phyloP scores from a whole-genome alignment of 495 filamentous ascomycete genomes.

The Beverwykella pulmonaria region DNA sequence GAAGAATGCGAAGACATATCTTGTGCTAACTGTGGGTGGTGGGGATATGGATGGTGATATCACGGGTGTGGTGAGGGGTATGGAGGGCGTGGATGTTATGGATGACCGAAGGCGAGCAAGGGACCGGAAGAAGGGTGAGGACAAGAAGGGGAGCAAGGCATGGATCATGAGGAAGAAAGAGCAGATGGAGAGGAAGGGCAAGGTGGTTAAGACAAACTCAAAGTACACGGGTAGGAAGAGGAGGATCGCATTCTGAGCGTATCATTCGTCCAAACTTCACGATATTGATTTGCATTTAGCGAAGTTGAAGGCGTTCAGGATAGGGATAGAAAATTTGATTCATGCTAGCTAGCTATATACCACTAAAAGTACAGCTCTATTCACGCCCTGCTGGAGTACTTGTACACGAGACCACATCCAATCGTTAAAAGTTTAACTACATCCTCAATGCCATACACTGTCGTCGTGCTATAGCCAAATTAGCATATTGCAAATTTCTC shows the following conservation, averaged over 20 bases:
- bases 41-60: slow-evolving; percentile 76
- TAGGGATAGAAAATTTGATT: slow-evolving; percentile 22
- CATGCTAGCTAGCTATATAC: slow-evolving; percentile 33
- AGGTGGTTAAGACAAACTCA: slow-evolving; percentile 83
- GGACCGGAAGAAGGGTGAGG: slow-evolving; percentile 55
- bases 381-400: slow-evolving; percentile 16
- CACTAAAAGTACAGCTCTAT: slow-evolving; percentile 39
- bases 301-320: slow-evolving; percentile 6
- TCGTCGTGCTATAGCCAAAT: background rate
- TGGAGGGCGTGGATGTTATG: slow-evolving; percentile 85
- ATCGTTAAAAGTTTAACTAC: background rate
- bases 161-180: slow-evolving; percentile 97
- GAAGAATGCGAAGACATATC: slow-evolving; percentile 89
- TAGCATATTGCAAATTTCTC: background rate
- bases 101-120: slow-evolving; percentile 63
- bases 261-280: background rate
- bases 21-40: slow-evolving; percentile 91
- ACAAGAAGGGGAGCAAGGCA: slow-evolving; percentile 74
- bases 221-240: slow-evolving; percentile 93
- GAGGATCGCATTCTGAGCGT: slow-evolving; percentile 58
- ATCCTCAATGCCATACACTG: background rate
- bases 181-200: slow-evolving; percentile 90
- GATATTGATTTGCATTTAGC: slow-evolving; percentile 25
- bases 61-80: slow-evolving; percentile 77
- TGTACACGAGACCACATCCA: slow-evolving; percentile 16